Base-by-base conservation (phyloP, 225 moss, liverwort and hornwort genomes). In the Physcomitrellopsis africana region DNA sequence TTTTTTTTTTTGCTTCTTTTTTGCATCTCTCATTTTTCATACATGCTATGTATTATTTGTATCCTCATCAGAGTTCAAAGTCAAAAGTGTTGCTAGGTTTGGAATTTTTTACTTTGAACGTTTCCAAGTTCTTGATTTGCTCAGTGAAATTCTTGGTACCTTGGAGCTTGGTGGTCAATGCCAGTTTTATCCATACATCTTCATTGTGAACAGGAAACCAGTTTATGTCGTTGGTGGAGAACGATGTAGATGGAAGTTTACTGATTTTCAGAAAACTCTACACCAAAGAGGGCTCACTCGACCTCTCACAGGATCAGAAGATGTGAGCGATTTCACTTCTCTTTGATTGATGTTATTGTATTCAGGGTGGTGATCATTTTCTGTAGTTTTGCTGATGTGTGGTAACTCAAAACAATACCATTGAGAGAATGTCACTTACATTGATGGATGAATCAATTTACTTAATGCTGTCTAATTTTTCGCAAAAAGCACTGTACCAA, bases 201-300 rank as follows among this genome's bases (percentile, higher is more conserved):
- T 54, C 58, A 1, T 27, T 72, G 57, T 67, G 66, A 69, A 76
- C 93, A 99, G 99, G 80, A 99, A 99, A 79, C 95, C 99, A 60
- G 99, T 99, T 19, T 99, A 95, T 83, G 95, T 95, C 24, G 72
- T 95, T 74, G 99, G 99, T 79, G 93, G 90, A 63, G 95, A 99
- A 81, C 85, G 92, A 76, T 95, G 99, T 81, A 90, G 85, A 70
- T 99, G 99, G 99, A 99, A 99, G 79, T 95, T 99, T 83, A 88
- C 86, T 60, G 99, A 86, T 41, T 99, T 99, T 73, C 99, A 95
- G 69, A 92, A 91, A 76, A 91, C 89, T 68, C 76, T 99, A 19
- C 87, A 92, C 51, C 86, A 95, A 61, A 89, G 85, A 73, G 99
- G 99, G 57, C 86, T 99, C 58, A 93, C 92, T 63, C 87, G 95